Evolutionary conservation across 306 rosid species (phyloP), one percentile per base, ranked within the genome.

Genomic region (Comarum palustre): DNA sequence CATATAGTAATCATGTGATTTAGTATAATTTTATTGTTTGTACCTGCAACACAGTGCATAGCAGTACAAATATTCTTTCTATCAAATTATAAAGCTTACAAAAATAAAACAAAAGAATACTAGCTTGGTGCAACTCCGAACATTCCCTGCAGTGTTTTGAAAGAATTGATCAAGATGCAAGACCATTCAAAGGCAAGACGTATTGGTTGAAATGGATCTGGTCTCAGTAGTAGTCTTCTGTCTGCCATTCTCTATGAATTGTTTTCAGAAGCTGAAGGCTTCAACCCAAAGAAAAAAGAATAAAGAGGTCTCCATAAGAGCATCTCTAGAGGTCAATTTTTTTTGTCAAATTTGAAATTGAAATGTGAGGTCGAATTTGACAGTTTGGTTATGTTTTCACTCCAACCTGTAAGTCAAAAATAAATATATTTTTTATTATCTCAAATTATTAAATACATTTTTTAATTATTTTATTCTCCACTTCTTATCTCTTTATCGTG

Each of bases 141-240:
- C 75, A 72, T 72, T 72, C 57, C 13, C 4, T 19, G 11, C 43
- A 58, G 75, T 42, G 57, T 17, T 17, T 72, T 41, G 66, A 25
- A 72, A 63, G 67, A 57, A 72, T 55, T 41, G 15, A 32, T 19
- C 13, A 39, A 58, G 75, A 72, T 72, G 41, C 14, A 72, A 42
- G 48, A 42, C 68, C 75, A 42, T 58, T 27, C 15, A 15, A 42
- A 58, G 57, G 68, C n/a, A 58, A 58, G 24, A 71, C n/a, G 12
- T 36, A 71, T 55, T 72, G 22, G 75, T 42, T 42, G 55, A 34
- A 8, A 42, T 70, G 74, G 66, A 22, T 69, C 41, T 78, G 66
- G 73, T 70, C 57, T 52, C 29, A 52, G 29, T 52, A 52, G 29
- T 20, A 32, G 29, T 24, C 47, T 60, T 15, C 25, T 22, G 13